Evolutionary conservation across 2,329 filamentous ascomycete species (phyloP), one percentile per base, ranked within the genome.

Genomic region (Aspergillus sp.): DNA sequence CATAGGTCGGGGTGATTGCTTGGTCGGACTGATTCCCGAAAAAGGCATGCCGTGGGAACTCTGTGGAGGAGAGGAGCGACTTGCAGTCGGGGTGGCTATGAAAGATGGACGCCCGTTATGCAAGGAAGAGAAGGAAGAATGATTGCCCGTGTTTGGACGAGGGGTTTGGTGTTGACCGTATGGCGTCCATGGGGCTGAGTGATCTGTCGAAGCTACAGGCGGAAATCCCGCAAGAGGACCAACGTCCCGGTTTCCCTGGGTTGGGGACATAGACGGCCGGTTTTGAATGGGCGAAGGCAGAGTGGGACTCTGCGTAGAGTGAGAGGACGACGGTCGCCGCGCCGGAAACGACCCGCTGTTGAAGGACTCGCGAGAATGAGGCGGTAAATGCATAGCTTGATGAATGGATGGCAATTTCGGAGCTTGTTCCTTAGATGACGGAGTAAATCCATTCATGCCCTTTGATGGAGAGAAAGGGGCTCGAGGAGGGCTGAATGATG

Each of bases 171-270:
- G 68, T 52, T 65, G 72, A 49, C 72, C 69, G 52, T 68, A 74
- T 41, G 77, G 74, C 13, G 74, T 73, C 63, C 69, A 71, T 8
- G 74, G 68, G 7, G 66, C 57, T 3, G 70, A 58, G 13, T 67
- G 71, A 52, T 76, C 73, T n/a, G 69, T 64, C 8, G 69, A 59
- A 13, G 60, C 64, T 23, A 69, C 63, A 15, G 71, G 67, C n/a
- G 76, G 77, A 44, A 81, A 76, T 8, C 79, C 78, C 19, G 77
- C 78, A 48, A 81, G 70, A 54, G 76, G 77, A 3, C 78, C 78
- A 49, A 81, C 70, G 68, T 84, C 75, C 72, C 80, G 70, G 70
- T 84, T 74, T 58, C 82, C 74, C 73, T 83, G 69, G 58, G 82
- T 79, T 21, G 80, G 80, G 19, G 80, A 81, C 74, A 81, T 80